Conservation (phyloP, 768 basidiomycete species). For the Epithele typhae region DNA sequence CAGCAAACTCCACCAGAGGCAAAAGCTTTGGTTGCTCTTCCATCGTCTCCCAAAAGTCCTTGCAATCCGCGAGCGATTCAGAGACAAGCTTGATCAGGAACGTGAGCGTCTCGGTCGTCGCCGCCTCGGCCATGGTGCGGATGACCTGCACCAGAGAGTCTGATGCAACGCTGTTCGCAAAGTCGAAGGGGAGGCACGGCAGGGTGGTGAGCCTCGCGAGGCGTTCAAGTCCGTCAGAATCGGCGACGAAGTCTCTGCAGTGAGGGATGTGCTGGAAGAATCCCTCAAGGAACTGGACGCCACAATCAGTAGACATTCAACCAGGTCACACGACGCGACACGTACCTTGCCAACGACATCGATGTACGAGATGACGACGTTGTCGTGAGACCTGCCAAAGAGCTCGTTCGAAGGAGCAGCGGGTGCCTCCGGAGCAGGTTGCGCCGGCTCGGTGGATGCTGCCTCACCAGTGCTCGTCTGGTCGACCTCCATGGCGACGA, state of each 20-base stretch:
- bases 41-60: slow-evolving; percentile 61
- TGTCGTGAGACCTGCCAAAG: slow-evolving; percentile 59
- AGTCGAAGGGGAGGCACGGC: slow-evolving; percentile 87
- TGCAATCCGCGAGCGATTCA: slow-evolving; percentile 63
- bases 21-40: slow-evolving; percentile 57
- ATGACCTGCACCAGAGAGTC: slow-evolving; percentile 87
- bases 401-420: slow-evolving; percentile 30
- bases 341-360: slow-evolving; percentile 75
- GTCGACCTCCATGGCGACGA: slow-evolving; percentile 21
- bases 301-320: slow-evolving; percentile 7
- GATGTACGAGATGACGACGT: slow-evolving; percentile 70
- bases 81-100: slow-evolving; percentile 70
- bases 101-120: slow-evolving; percentile 69
- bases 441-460: not conserved
- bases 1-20: slow-evolving; percentile 57
- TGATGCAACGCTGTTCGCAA: slow-evolving; percentile 78
- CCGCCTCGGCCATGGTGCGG: slow-evolving; percentile 83
- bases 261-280: slow-evolving; percentile 90
- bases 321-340: not conserved
- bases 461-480: slow-evolving; percentile 14
- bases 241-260: slow-evolving; percentile 82
- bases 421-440: slow-evolving; percentile 18
- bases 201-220: slow-evolving; percentile 76
- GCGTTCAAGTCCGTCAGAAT: slow-evolving; percentile 66
- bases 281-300: slow-evolving; percentile 79